Evolutionary conservation across 257 asterid species (phyloP).

Genomic region (Primulina eburnea): DNA sequence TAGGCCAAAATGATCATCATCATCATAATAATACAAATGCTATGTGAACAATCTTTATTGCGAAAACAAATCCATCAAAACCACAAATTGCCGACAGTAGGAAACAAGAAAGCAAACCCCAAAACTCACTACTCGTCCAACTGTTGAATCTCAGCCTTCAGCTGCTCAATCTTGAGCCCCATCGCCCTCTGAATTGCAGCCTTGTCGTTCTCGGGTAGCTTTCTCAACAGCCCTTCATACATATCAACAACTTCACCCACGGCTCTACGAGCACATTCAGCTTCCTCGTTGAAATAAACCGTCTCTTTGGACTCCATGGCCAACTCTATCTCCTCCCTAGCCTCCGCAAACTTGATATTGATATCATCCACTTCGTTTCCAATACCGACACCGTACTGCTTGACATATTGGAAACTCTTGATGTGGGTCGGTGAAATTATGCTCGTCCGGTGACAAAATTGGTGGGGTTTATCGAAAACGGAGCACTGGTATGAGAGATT

Average conservation of each 20-base stretch:
- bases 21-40: no score
- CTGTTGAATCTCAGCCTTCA: constrained; percentile 88
- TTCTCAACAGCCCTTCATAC: constrained; percentile 59
- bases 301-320: constrained; percentile 97
- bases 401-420: constrained; percentile 25
- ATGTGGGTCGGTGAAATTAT: constrained; percentile 31
- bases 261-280: constrained; percentile 90
- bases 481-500: constrained; percentile 20
- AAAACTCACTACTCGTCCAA: constrained; percentile 67
- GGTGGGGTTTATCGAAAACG: constrained; percentile 19
- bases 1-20: background rate
- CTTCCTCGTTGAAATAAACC: constrained; percentile 89
- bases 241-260: constrained; percentile 66
- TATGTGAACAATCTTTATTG: no score
- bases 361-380: constrained; percentile 74
- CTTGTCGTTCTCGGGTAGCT: constrained; percentile 57
- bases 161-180: constrained; percentile 96
- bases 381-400: constrained; percentile 55
- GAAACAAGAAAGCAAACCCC: no score
- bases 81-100: no score
- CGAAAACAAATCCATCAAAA: no score
- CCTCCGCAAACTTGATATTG: constrained; percentile 94
- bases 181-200: constrained; percentile 74
- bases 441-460: constrained; percentile 24
- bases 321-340: constrained; percentile 93